phyloP scores from a whole-genome alignment of 768 basidiomycete genomes.

The Royoungia palumana region DNA sequence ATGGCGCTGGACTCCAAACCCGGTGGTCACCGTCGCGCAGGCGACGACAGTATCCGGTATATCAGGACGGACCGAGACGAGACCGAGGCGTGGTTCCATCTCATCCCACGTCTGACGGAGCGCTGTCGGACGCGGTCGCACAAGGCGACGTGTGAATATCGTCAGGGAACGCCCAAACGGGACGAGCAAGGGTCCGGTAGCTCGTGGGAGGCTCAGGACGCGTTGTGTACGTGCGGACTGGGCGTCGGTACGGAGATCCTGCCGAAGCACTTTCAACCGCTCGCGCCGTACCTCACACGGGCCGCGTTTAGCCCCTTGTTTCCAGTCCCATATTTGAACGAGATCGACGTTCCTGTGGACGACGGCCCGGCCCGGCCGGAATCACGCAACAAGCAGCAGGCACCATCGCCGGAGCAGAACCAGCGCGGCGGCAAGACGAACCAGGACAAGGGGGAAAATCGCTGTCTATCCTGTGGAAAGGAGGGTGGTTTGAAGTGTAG shows the following conservation, averaged over 20 bases:
- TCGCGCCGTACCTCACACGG: conserved; percentile 43
- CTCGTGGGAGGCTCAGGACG: conserved; percentile 2
- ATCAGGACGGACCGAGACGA: conserved; percentile 16
- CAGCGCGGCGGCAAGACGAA: too few relatives aligned
- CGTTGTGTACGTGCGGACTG: conserved; percentile 14
- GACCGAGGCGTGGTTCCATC: conserved; percentile 43
- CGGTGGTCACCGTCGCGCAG: too few relatives aligned
- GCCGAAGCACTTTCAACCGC: conserved; percentile 35
- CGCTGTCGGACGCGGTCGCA: conserved; percentile 55
- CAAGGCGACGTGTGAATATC: conserved; percentile 35
- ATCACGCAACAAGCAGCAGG: too few relatives aligned
- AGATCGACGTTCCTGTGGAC: conserved; percentile 1
- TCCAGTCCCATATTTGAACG: conserved; percentile 46
- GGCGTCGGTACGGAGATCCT: conserved; percentile 10
- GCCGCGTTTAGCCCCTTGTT: conserved; percentile 54
- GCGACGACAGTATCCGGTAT: too few relatives aligned
- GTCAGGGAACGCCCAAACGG: conserved; percentile 17
- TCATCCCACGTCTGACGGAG: conserved; percentile 51
- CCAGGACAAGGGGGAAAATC: background rate
- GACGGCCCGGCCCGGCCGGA: background rate
- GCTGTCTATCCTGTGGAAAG: conserved; percentile 6
- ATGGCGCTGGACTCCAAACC: conserved; percentile 4
- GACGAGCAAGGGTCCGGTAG: conserved; percentile 34
- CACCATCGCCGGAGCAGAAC: too few relatives aligned
- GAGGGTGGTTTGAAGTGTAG: conserved; percentile 22